Base-by-base conservation (phyloP, 202 grass and related monocot genomes). In the Cymbopogon flexuosus region DNA sequence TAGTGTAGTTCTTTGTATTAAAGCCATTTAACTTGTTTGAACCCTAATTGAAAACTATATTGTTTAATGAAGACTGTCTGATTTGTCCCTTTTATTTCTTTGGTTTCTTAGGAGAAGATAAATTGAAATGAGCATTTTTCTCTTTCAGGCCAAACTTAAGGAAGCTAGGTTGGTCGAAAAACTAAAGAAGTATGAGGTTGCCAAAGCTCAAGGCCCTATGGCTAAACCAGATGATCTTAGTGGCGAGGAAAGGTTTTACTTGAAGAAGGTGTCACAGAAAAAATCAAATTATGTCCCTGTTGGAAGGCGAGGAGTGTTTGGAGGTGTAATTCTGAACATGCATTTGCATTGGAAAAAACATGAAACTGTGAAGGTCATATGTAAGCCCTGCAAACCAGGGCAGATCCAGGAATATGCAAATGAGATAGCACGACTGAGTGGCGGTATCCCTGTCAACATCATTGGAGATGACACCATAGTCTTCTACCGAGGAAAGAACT, bases 271-370 rank as follows among this genome's bases (percentile, higher is more conserved):
- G 81, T 87, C 92, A 23, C 95, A 97, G 57, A 97, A 94, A 76
- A 94, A 85, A 43, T 89, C 95, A 78, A 97, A 97, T 68, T 97
- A 97, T 86, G 90, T 94, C 51, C 95, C 91, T 27, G 82, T 97
- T 70, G 94, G 91, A 80, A 90, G 89, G 76, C 49, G 94, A 76
- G 94, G 94, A 70, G 81, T 97, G 37, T 92, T 97, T 70, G 85
- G 92, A 22, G 94, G 92, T 15, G 94, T 97, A 59, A 97, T 97
- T 79, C 83, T 97, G 29, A 97, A 97, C 88, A 97, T 97, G 95
- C 92, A 93, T 88, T 88, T 97, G 82, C 95, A 94, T 72, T 94
- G 95, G 95, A 97, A 97, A 87, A 97, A 91, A 49, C 88, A 98
- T 87, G 95, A 94, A 64, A 93, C 90, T 42, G 95, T 98, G 19